phyloP scores from a whole-genome alignment of 345 rosid species.

The Bruguiera parviflora region DNA sequence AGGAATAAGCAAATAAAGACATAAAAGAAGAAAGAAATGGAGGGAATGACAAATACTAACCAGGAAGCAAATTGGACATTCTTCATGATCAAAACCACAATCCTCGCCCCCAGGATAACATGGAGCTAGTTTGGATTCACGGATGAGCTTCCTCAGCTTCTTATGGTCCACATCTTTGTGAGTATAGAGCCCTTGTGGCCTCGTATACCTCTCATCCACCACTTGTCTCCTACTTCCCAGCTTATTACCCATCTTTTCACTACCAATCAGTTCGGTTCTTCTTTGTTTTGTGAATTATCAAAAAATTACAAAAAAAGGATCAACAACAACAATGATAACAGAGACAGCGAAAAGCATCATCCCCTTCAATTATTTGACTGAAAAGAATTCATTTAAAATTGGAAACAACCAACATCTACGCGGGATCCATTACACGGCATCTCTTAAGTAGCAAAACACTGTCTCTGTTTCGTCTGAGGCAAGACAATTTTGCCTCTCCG shows the following conservation, averaged over 20 bases:
- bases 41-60: constrained; percentile 40
- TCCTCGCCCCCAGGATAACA: constrained; percentile 98
- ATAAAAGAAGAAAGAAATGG: neutral
- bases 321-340: no score
- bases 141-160: constrained; percentile 90
- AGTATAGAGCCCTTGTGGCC: constrained; percentile 85
- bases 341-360: no score
- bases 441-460: no score
- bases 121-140: constrained; percentile 95
- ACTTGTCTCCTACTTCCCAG: constrained; percentile 83
- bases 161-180: constrained; percentile 91
- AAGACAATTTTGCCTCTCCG: no score
- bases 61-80: constrained; percentile 97
- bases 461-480: no score
- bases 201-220: constrained; percentile 88
- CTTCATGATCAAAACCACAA: constrained; percentile 69
- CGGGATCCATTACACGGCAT: no score
- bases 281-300: no score
- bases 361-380: no score
- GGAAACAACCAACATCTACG: no score
- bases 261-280: no score
- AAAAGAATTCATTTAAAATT: no score
- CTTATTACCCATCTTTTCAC: constrained; percentile 78
- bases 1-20: neutral
- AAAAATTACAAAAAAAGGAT: no score